Evolutionary conservation across 441 rosid genomes (phyloP), one percentile per base, ranked within the genome.

Genomic region (Gossypium aridum): DNA sequence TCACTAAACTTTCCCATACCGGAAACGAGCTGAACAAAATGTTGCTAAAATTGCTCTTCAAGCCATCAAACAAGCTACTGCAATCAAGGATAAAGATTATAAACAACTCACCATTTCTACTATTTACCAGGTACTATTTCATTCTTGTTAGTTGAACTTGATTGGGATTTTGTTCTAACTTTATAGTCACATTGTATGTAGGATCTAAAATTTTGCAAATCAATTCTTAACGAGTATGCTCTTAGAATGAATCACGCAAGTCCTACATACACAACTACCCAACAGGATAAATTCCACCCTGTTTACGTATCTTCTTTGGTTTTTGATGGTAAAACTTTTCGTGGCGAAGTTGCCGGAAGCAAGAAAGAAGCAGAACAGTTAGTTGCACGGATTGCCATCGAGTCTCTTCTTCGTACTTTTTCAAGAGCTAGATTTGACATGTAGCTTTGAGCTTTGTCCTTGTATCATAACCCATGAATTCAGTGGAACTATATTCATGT

Each of bases 311-410:
- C 77, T 53, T 26, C 78, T 10, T n/a, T 80, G 70, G 25, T 78
- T 22, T 73, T 76, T 34, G 37, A 78, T 61, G 75, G 82, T 23
- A 43, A 70, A 68, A 43, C 34, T 47, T 77, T 49, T 73, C 19
- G 37, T 1, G 76, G 76, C 47, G 72, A 71, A 13, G 73, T 25
- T 2, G 76, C 28, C 8, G 16, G 39, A 71, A 78, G 75, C 79
- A 78, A 73, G 77, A 78, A 70, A 71, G 79, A 70, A 57, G 83
- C 80, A 7, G 81, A 83, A 55, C 80, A 75, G 20, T 63, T 78
- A 19, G 83, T 76, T 7, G 78, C 82, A 64, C 45, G 34, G 1
- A 37, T 20, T 19, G 77, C 70, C 13, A 70, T 83, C 34, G 68
- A 23, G 22, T 66, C 83, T 54, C 77, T 80, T 57, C 72, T 77